A percentile compares a stretch with the other conserved stretches of the same genome.
Conservation (phyloP, 2,329 filamentous ascomycete genomes). For the Leptographium procerum region DNA sequence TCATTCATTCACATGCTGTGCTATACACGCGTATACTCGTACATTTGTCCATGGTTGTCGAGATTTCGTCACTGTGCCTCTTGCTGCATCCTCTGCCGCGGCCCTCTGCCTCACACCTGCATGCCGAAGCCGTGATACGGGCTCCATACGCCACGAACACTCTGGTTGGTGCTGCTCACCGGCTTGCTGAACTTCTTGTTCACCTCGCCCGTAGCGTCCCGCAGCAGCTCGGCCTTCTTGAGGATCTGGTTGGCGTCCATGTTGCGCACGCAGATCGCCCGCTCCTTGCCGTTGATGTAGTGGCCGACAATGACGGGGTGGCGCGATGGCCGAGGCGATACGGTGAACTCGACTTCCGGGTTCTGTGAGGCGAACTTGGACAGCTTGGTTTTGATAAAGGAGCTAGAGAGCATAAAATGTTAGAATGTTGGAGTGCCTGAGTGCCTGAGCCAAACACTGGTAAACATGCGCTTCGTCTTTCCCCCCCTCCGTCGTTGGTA, state of each 20-base stretch:
- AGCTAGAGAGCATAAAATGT: slow-evolving; percentile 37
- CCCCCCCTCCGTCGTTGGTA: neutral
- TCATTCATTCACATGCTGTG: neutral
- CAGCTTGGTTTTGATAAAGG: slow-evolving; percentile 70
- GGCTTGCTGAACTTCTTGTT: slow-evolving; percentile 52
- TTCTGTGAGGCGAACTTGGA: slow-evolving; percentile 68
- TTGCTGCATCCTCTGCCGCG: neutral
- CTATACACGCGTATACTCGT: slow-evolving; percentile 4
- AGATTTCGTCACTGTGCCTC: neutral
- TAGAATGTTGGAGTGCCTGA: neutral
- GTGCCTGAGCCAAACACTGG: too few relatives aligned
- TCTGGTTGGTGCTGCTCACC: slow-evolving; percentile 51
- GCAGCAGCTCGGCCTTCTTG: slow-evolving; percentile 63
- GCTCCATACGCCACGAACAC: slow-evolving; percentile 60
- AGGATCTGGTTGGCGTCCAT: slow-evolving; percentile 69
- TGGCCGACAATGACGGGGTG: slow-evolving; percentile 82
- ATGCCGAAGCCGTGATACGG: slow-evolving; percentile 54
- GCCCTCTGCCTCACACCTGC: slow-evolving; percentile 32
- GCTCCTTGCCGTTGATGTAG: slow-evolving; percentile 84
- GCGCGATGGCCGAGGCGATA: slow-evolving; percentile 80
- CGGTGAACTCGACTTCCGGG: slow-evolving; percentile 80
- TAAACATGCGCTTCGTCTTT: too few relatives aligned
- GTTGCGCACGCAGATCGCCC: slow-evolving; percentile 82
- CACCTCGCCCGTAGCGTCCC: slow-evolving; percentile 67
- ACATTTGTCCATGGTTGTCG: neutral